A percentile compares a stretch with the other conserved stretches of the same genome.
Evolutionary conservation across 2,329 filamentous ascomycete genomes (phyloP).

Genomic region (Pseudogymnoascus sp.): DNA sequence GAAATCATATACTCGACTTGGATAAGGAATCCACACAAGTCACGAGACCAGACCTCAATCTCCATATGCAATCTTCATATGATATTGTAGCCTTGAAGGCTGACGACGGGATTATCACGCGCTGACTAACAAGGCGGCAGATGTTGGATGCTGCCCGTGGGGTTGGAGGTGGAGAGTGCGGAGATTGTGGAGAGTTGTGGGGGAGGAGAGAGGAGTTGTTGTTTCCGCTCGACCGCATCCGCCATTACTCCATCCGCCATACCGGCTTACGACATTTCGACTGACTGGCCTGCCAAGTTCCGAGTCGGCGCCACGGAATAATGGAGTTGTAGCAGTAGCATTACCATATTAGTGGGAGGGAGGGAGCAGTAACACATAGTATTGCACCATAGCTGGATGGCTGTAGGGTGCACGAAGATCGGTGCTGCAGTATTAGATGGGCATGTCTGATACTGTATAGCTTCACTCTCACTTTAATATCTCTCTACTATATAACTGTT

Average conservation of each 20-base stretch:
- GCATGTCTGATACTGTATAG: neutral
- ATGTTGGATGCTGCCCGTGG: neutral
- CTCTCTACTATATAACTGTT: neutral
- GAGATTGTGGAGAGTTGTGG: neutral
- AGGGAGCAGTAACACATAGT: neutral
- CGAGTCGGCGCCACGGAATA: neutral
- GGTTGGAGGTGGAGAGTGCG: neutral
- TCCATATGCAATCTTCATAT: neutral
- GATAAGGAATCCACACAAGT: neutral
- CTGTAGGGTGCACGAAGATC: neutral
- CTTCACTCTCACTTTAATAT: neutral
- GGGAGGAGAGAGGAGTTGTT: neutral
- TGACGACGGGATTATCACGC: neutral
- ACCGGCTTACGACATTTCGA: neutral
- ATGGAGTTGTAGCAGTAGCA: neutral
- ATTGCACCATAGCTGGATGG: neutral
- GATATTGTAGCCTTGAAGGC: neutral
- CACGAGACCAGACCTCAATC: neutral
- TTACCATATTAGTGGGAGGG: neutral
- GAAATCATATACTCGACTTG: neutral
- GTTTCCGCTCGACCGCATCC: conserved; percentile 1
- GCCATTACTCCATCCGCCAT: neutral
- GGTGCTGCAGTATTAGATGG: neutral
- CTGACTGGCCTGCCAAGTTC: neutral
- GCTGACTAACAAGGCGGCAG: neutral